phyloP scores from a whole-genome alignment of 371 early-diverging fungal species.

The Zychaea mexicana region DNA sequence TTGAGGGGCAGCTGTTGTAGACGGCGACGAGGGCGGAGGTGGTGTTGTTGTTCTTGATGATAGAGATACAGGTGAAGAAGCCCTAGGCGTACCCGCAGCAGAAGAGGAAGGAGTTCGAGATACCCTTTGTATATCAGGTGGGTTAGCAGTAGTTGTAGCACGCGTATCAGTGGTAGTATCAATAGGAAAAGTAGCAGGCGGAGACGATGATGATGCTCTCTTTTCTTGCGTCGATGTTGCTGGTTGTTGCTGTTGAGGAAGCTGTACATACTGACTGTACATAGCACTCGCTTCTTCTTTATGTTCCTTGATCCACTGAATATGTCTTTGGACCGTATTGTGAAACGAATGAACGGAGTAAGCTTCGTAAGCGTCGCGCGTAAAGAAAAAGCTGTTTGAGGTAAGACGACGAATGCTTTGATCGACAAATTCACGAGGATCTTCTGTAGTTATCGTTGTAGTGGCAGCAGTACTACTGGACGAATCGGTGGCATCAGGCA shows the following conservation, averaged over 20 bases:
- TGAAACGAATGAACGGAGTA: not conserved
- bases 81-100: not conserved
- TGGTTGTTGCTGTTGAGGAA: too few relatives aligned
- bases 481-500: not conserved
- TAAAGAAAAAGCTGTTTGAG: not conserved
- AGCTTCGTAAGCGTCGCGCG: not conserved
- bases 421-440: not conserved
- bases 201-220: not conserved
- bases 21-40: too few relatives aligned
- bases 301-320: not conserved
- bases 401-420: not conserved
- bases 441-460: not conserved
- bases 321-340: not conserved
- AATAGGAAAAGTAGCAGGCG: too few relatives aligned
- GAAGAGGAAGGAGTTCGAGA: not conserved
- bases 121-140: not conserved
- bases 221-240: not conserved
- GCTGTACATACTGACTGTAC: not conserved
- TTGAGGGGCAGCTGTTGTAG: too few relatives aligned
- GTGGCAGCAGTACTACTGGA: not conserved
- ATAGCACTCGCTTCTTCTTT: not conserved
- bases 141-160: not conserved
- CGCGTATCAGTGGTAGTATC: too few relatives aligned
- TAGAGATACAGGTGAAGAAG: not conserved
- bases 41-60: too few relatives aligned